Evolutionary conservation across 192 early-diverging fungal species (phyloP), one percentile per base, ranked within the genome.

Genomic region (Paraglomus brasilianum): DNA sequence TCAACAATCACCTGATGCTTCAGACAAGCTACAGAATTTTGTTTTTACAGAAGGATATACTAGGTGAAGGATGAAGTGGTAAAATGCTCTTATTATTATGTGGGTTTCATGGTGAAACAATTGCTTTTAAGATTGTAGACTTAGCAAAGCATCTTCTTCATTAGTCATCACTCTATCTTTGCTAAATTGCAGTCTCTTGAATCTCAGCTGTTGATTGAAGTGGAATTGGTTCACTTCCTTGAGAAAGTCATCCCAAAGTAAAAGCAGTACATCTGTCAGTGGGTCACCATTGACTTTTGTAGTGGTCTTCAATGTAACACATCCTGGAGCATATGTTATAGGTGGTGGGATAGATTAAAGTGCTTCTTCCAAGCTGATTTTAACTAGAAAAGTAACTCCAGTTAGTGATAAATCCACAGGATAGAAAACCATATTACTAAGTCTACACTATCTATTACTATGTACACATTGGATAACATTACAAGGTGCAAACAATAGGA

Each of bases 341-440:
- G 2, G 52, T 45, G 66, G 42, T 44, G 22, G 42, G 57, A 36
- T 45, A 56, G 9, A 69, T 8, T 41, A 69, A 8, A 69, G 46
- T 30, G 4, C 52, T 5, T 69, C 66, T 56, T 69, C 52, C 51
- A 56, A 14, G 14, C 52, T 69, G 13, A 69, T n/a, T n/a, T n/a
- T 11, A 69, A 43, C 52, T 56, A n/a, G 5, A 69, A 68, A 52
- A 66, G n/a, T n/a, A n/a, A n/a, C n/a, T n/a, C n/a, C n/a, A n/a
- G n/a, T n/a, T n/a, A n/a, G n/a, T n/a, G n/a, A n/a, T n/a, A n/a
- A n/a, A n/a, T n/a, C n/a, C n/a, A n/a, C n/a, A n/a, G n/a, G n/a
- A n/a, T n/a, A n/a, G n/a, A n/a, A n/a, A n/a, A n/a, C n/a, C n/a
- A n/a, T n/a, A n/a, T n/a, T n/a, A n/a, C n/a, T n/a, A n/a, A n/a